A percentile compares a stretch with the other conserved stretches of the same genome.
phyloP scores from a whole-genome alignment of 2,329 filamentous ascomycete species.

The Elsinoe fawcettii region DNA sequence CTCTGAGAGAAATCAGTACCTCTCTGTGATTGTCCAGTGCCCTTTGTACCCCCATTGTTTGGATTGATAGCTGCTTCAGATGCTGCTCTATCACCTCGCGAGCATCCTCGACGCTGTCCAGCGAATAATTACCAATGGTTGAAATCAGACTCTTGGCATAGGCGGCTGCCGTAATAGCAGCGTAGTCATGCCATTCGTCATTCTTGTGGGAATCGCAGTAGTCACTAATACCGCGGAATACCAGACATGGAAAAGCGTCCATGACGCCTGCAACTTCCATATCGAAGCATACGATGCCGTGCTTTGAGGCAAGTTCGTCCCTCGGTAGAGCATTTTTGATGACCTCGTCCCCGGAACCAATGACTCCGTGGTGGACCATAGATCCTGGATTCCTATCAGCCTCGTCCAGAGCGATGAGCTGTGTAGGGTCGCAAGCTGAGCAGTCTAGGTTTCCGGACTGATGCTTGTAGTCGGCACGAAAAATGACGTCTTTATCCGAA shows the following conservation, averaged over 20 bases:
- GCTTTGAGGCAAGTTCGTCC: conserved; percentile 16
- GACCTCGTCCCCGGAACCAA: conserved; percentile 23
- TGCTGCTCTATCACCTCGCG: conserved; percentile 15
- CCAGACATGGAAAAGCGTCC: conserved; percentile 11
- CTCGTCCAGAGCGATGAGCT: neutral
- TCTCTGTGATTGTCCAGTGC: too few relatives aligned
- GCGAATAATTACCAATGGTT: neutral
- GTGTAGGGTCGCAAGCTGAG: neutral
- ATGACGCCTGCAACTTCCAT: conserved; percentile 17
- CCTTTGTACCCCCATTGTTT: too few relatives aligned
- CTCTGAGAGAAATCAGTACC: too few relatives aligned
- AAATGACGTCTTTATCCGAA: neutral
- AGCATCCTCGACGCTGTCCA: neutral
- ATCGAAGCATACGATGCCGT: conserved; percentile 12
- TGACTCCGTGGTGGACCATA: conserved; percentile 22
- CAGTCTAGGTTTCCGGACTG: neutral
- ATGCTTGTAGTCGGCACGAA: neutral
- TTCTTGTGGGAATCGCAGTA: conserved; percentile 17
- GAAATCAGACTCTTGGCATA: neutral
- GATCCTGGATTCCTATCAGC: neutral
- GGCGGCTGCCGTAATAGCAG: neutral
- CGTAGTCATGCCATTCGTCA: conserved; percentile 13
- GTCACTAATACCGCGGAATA: conserved; percentile 15
- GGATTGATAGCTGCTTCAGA: conserved; percentile 18
- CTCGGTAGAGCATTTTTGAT: conserved; percentile 21